Percentiles rank a stretch among this genome's conserved stretches.
These are phyloP conservation scores for Akebia trifoliata DNA, from an alignment of 164 flowering plant species.

Conservation along the genomic window DNA sequence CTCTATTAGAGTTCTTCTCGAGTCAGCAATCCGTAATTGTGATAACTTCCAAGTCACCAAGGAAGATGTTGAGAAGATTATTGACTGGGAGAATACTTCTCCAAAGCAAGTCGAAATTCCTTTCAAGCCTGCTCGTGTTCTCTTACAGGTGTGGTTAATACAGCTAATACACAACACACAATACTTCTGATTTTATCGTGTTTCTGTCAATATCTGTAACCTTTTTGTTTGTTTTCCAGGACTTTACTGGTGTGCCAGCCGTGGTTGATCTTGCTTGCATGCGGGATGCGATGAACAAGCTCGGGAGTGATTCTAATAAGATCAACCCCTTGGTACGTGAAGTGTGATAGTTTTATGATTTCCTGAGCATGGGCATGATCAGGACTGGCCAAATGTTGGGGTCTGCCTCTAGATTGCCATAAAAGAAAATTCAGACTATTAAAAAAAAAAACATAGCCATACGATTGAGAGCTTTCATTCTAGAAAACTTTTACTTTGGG, in stretches of 20 bases:
- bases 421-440: too few relatives aligned
- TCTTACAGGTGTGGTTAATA: conserved; percentile 58
- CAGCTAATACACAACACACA: background rate
- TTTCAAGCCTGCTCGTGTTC: conserved; percentile 96
- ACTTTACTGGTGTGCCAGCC: conserved; percentile 98
- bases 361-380: too few relatives aligned
- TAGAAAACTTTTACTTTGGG: too few relatives aligned
- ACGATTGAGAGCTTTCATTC: too few relatives aligned
- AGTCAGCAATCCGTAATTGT: conserved; percentile 91
- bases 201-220: background rate
- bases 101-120: conserved; percentile 95
- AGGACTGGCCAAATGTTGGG: too few relatives aligned
- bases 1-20: conserved; percentile 79
- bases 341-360: too few relatives aligned
- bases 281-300: conserved; percentile 94
- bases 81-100: conserved; percentile 90
- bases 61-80: conserved; percentile 89
- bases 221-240: conserved; percentile 34
- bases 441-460: too few relatives aligned
- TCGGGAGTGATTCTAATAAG: conserved; percentile 82
- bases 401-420: too few relatives aligned
- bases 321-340: conserved; percentile 80
- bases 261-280: conserved; percentile 98
- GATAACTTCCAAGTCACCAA: conserved; percentile 86
- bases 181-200: background rate